These are phyloP conservation scores for Nemania bipapillata DNA, from an alignment of 2,329 filamentous ascomycete genomes.

Conservation along the genomic window DNA sequence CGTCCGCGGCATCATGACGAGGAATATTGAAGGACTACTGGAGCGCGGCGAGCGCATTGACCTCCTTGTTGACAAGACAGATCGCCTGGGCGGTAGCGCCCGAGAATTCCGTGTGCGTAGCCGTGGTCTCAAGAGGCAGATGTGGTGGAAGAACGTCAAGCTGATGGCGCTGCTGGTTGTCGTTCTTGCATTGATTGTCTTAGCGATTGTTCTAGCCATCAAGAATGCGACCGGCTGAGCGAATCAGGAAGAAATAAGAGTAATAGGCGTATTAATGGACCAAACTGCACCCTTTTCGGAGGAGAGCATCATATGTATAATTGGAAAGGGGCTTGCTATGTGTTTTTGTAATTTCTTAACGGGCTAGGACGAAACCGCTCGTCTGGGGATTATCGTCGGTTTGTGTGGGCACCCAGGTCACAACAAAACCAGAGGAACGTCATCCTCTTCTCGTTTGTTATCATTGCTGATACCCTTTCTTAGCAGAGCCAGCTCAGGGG, in stretches of 20 bases:
- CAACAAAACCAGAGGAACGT: slow-evolving; percentile 1
- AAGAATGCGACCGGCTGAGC: slow-evolving; percentile 56
- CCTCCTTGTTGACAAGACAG: slow-evolving; percentile 94
- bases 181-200: slow-evolving; percentile 70
- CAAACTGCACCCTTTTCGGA: not conserved
- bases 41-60: slow-evolving; percentile 94
- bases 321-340: slow-evolving; percentile 15
- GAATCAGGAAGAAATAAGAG: too few species aligned
- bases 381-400: slow-evolving; percentile 11
- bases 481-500: slow-evolving; percentile 28
- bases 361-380: slow-evolving; percentile 12
- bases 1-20: slow-evolving; percentile 92
- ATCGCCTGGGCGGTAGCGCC: slow-evolving; percentile 86
- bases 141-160: slow-evolving; percentile 99
- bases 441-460: slow-evolving; percentile 25
- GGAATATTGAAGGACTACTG: slow-evolving; percentile 89
- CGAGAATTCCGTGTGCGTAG: slow-evolving; percentile 90
- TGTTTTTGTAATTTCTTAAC: slow-evolving; percentile 19
- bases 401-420: not conserved
- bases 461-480: slow-evolving; percentile 40
- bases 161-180: slow-evolving; percentile 83
- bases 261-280: not conserved
- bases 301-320: slow-evolving; percentile 26
- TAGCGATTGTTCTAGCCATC: slow-evolving; percentile 65
- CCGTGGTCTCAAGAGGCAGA: slow-evolving; percentile 84